These are phyloP conservation scores for Naematelia aurantialba DNA, from an alignment of 768 basidiomycete genomes.

Conservation along the genomic window DNA sequence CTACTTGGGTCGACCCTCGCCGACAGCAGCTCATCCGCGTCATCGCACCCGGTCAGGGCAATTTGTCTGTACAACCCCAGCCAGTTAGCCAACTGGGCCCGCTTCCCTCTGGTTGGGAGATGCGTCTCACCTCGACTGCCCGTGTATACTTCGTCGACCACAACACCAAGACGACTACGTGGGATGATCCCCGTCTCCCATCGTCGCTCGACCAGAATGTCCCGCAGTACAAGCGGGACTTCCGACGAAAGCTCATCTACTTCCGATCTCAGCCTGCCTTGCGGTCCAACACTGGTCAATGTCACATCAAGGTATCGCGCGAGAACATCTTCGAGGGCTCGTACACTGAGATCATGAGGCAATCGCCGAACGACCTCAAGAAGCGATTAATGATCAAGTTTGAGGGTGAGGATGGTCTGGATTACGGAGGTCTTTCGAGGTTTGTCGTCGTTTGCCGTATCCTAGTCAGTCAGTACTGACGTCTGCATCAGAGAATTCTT, in stretches of 20 bases:
- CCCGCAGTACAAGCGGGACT: constrained; percentile 99
- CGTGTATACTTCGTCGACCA: constrained; percentile 99
- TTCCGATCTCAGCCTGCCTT: constrained; percentile 98
- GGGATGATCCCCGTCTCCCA: constrained; percentile 96
- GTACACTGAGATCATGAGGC: constrained; percentile 97
- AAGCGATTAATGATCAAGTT: constrained; percentile 99
- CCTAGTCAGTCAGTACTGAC: background rate
- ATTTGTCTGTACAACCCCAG: constrained; percentile 82
- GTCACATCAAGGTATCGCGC: constrained; percentile 95
- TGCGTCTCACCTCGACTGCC: constrained; percentile 96
- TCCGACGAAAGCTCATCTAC: constrained; percentile 97
- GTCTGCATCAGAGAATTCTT: constrained; percentile 85
- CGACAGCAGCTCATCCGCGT: constrained; percentile 95
- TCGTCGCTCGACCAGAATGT: constrained; percentile 94
- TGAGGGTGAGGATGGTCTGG: constrained; percentile 96
- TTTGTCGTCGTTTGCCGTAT: constrained; percentile 50
- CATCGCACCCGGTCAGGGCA: constrained; percentile 84
- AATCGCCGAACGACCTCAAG: constrained; percentile 96
- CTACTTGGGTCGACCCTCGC: constrained; percentile 99
- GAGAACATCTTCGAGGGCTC: constrained; percentile 99
- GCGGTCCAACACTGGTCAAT: constrained; percentile 96
- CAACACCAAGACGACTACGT: constrained; percentile 99
- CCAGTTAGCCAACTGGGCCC: constrained; percentile 96
- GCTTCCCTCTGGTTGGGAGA: constrained; percentile 97
- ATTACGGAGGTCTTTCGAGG: constrained; percentile 97